Conservation (phyloP, 495 filamentous ascomycete genomes). For the Trichoderma reesei region DNA sequence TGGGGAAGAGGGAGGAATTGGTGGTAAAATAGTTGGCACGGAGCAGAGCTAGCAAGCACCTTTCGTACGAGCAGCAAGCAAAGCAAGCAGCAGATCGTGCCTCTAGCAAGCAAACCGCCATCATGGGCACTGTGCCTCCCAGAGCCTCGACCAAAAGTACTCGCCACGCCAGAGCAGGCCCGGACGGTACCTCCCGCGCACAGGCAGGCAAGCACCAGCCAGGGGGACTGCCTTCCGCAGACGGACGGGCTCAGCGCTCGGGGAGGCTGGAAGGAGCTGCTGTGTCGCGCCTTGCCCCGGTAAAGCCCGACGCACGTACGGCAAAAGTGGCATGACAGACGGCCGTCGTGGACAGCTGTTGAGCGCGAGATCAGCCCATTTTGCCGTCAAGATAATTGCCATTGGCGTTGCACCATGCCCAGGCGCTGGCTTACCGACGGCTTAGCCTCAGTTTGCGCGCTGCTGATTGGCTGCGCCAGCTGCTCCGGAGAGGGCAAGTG, state of each 20-base stretch:
- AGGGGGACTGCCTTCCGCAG: not conserved
- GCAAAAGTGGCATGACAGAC: constrained; percentile 9
- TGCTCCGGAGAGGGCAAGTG: not conserved
- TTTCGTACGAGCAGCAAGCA: no score
- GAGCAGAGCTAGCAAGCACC: not conserved
- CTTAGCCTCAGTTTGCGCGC: not conserved
- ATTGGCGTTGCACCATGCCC: constrained; percentile 7
- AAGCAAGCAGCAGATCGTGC: no score
- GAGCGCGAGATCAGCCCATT: constrained; percentile 6
- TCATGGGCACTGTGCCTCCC: no score
- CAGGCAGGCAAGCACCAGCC: no score
- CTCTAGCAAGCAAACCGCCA: no score
- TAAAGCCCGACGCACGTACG: constrained; percentile 1
- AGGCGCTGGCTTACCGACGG: constrained; percentile 4
- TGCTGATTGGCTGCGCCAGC: not conserved
- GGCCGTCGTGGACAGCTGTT: not conserved
- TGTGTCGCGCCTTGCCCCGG: not conserved
- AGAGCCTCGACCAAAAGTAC: no score
- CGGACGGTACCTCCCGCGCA: not conserved
- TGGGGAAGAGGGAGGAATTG: not conserved
- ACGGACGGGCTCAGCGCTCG: not conserved
- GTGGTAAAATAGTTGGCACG: not conserved
- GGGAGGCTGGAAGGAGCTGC: constrained; percentile 7
- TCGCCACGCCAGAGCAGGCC: not conserved
- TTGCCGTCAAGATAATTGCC: not conserved